Conservation (phyloP, 495 filamentous ascomycete species). For the Lichenothelia convexa region DNA sequence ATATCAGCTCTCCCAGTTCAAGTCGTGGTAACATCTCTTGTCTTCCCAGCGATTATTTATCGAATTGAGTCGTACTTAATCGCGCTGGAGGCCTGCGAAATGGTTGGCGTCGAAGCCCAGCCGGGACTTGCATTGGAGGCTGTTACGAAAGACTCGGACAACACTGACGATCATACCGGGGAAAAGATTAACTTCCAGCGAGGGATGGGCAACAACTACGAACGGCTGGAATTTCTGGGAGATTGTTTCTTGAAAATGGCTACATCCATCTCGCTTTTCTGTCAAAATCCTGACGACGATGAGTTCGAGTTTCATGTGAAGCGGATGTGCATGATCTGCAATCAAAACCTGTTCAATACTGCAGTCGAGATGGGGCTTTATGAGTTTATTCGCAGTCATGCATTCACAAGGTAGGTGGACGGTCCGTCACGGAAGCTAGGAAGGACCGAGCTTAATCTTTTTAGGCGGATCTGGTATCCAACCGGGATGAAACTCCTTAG, state of each 20-base stretch:
- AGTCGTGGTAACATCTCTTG: constrained; percentile 45
- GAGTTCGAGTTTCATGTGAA: constrained; percentile 82
- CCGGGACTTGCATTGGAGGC: constrained; percentile 68
- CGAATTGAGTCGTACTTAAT: constrained; percentile 70
- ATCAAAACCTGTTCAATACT: constrained; percentile 67
- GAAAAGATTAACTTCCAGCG: constrained; percentile 57
- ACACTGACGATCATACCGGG: constrained; percentile 56
- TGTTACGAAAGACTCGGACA: constrained; percentile 87
- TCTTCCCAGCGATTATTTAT: constrained; percentile 69
- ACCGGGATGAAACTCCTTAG: constrained; percentile 45
- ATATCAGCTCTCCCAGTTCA: constrained; percentile 54
- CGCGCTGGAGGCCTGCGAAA: constrained; percentile 49
- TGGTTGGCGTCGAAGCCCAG: constrained; percentile 38
- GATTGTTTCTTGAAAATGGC: constrained; percentile 94
- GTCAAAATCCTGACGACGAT: constrained; percentile 52
- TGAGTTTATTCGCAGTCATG: constrained; percentile 62
- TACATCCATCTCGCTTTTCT: constrained; percentile 71
- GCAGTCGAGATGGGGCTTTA: constrained; percentile 50
- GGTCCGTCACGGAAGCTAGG: background rate
- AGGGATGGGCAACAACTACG: constrained; percentile 95
- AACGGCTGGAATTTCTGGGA: constrained; percentile 83
- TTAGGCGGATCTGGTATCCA: constrained; percentile 61
- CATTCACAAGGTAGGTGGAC: constrained; percentile 56
- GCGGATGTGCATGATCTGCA: constrained; percentile 84
- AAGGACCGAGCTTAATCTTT: constrained; percentile 1